Evolutionary conservation across 2,329 filamentous ascomycete species (phyloP).

Genomic region (Leptographium wingfieldii): DNA sequence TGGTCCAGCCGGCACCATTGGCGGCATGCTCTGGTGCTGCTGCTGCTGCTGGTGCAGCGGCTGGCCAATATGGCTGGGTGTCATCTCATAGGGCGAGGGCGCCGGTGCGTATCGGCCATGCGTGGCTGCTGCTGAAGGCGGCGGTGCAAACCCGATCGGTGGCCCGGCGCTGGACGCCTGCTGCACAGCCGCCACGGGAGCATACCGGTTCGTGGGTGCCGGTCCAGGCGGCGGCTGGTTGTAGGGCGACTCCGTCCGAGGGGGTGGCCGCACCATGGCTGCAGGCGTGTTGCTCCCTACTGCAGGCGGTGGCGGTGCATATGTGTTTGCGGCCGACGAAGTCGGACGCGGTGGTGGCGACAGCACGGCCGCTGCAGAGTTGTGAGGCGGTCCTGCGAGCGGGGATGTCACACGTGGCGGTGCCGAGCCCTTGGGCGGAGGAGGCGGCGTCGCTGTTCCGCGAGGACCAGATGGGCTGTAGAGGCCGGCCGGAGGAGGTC

Average conservation of each 20-base stretch:
- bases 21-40: conserved; percentile 22
- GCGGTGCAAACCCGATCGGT: conserved; percentile 23
- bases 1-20: conserved; percentile 20
- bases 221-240: conserved; percentile 60
- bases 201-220: conserved; percentile 65
- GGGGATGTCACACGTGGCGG: conserved; percentile 64
- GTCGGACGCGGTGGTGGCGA: conserved; percentile 41
- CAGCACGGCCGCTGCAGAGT: conserved; percentile 26
- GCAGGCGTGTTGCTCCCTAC: conserved; percentile 18
- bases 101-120: conserved; percentile 44
- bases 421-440: conserved; percentile 68
- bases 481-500: conserved; percentile 44
- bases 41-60: conserved; percentile 16
- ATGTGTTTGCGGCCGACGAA: conserved; percentile 43
- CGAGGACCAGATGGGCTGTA: conserved; percentile 38
- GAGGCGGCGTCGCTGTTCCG: conserved; percentile 57
- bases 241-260: conserved; percentile 74
- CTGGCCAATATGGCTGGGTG: conserved; percentile 25
- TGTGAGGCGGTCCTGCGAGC: conserved; percentile 40
- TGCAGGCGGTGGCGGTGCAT: conserved; percentile 45
- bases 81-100: conserved; percentile 32
- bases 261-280: conserved; percentile 40
- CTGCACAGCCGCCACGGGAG: conserved; percentile 51
- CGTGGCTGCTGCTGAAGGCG: conserved; percentile 20
- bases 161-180: conserved; percentile 7